phyloP scores from a whole-genome alignment of 306 rosid genomes.

The Quercus aquifolioides region DNA sequence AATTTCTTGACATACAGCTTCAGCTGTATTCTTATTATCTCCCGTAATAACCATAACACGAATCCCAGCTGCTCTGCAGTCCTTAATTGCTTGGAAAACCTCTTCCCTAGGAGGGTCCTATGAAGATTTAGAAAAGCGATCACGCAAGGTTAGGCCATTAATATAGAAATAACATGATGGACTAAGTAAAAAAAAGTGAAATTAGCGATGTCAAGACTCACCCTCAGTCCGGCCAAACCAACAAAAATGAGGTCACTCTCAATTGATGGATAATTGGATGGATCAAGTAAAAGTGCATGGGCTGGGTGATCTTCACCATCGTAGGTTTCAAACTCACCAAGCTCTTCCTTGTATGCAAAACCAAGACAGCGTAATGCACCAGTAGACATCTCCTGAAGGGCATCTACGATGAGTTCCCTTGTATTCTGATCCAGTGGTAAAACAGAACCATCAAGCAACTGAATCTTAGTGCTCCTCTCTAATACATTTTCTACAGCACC shows the following conservation, averaged over 20 bases:
- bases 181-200: slow-evolving; percentile 6
- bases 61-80: slow-evolving; percentile 94
- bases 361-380: slow-evolving; percentile 88
- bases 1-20: slow-evolving; percentile 89
- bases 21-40: slow-evolving; percentile 92
- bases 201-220: slow-evolving; percentile 39
- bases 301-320: slow-evolving; percentile 87
- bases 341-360: slow-evolving; percentile 88
- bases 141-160: slow-evolving; percentile 6
- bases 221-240: slow-evolving; percentile 90
- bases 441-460: slow-evolving; percentile 69
- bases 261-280: slow-evolving; percentile 72
- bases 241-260: slow-evolving; percentile 79
- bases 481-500: slow-evolving; percentile 86
- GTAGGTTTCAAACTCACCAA: slow-evolving; percentile 45
- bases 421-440: slow-evolving; percentile 55
- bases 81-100: slow-evolving; percentile 80
- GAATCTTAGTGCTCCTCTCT: slow-evolving; percentile 75
- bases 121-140: slow-evolving; percentile 17
- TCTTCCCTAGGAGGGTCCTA: slow-evolving; percentile 96
- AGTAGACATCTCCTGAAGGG: slow-evolving; percentile 84
- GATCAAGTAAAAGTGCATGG: slow-evolving; percentile 81
- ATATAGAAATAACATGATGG: background rate
- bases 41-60: slow-evolving; percentile 95
- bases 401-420: slow-evolving; percentile 50